These are phyloP conservation scores for Umbellularia californica DNA, from an alignment of 164 flowering plant species.

Conservation along the genomic window DNA sequence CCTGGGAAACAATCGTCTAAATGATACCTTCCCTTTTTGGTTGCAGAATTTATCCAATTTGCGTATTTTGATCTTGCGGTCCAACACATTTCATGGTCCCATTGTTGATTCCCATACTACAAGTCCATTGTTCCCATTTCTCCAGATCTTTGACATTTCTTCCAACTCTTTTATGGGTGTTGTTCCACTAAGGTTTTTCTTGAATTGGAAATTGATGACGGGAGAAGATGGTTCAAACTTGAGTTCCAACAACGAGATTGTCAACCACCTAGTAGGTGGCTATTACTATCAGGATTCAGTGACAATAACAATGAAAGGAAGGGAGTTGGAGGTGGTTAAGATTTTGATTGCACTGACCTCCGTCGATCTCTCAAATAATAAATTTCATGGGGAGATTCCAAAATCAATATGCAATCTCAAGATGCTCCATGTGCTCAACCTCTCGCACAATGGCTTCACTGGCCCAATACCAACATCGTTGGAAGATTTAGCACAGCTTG, in stretches of 20 bases:
- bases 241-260: not conserved
- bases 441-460: not conserved
- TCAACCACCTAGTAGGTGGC: fast-evolving
- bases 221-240: not conserved
- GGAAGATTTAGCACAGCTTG: not conserved
- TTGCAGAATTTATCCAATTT: too few relatives aligned
- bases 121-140: too few relatives aligned
- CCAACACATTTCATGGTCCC: too few relatives aligned
- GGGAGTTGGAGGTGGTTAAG: not conserved
- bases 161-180: too few relatives aligned
- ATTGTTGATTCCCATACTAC: too few relatives aligned
- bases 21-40: too few relatives aligned
- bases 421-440: not conserved
- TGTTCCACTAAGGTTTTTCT: too few relatives aligned
- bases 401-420: not conserved
- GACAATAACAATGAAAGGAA: not conserved
- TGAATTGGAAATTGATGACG: not conserved
- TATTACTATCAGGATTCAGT: not conserved
- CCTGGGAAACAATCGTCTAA: too few relatives aligned
- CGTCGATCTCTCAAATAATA: not conserved
- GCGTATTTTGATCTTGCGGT: too few relatives aligned
- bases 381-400: not conserved
- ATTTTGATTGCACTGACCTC: not conserved
- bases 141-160: too few relatives aligned
- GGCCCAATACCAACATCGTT: not conserved